phyloP scores from a whole-genome alignment of 164 flowering plant genomes.

The Warburgia ugandensis region DNA sequence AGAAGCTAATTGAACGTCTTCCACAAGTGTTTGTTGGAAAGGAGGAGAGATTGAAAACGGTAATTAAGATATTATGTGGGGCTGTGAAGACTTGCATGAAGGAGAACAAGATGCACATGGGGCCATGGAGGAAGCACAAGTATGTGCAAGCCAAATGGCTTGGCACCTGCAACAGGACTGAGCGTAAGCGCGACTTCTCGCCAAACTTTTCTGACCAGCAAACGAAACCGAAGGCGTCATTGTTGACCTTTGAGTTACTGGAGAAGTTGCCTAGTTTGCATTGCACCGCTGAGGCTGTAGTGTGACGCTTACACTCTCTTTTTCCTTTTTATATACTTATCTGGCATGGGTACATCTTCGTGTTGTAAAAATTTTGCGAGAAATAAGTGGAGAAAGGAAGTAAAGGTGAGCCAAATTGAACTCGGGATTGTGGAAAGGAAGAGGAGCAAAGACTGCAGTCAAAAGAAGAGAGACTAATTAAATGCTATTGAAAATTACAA shows the following conservation, averaged over 20 bases:
- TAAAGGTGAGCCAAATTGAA: too few species aligned
- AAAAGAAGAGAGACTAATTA: too few species aligned
- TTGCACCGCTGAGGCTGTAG: conserved; percentile 32
- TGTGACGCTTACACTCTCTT: conserved; percentile 7
- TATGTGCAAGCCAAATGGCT: conserved; percentile 95
- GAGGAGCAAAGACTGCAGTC: too few species aligned
- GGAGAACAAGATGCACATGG: conserved; percentile 86
- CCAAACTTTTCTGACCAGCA: conserved; percentile 4
- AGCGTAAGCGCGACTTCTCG: background rate
- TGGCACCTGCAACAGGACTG: conserved; percentile 25
- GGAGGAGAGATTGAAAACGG: conserved; percentile 38
- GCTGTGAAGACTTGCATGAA: conserved; percentile 86
- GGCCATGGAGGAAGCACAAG: conserved; percentile 86
- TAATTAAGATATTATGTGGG: conserved; percentile 55
- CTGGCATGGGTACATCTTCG: too few species aligned
- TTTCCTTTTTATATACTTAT: too few species aligned
- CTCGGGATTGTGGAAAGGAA: too few species aligned
- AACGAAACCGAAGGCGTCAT: conserved; percentile 34
- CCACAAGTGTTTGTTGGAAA: conserved; percentile 84
- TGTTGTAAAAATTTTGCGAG: background rate
- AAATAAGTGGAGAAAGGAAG: too few species aligned
- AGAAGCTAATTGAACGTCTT: conserved; percentile 33
- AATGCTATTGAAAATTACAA: too few species aligned
- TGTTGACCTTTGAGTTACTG: conserved; percentile 44
- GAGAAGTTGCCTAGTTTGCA: conserved; percentile 30